Evolutionary conservation across 495 filamentous ascomycete genomes (phyloP).

Genomic region (Trichoderma erinaceum): DNA sequence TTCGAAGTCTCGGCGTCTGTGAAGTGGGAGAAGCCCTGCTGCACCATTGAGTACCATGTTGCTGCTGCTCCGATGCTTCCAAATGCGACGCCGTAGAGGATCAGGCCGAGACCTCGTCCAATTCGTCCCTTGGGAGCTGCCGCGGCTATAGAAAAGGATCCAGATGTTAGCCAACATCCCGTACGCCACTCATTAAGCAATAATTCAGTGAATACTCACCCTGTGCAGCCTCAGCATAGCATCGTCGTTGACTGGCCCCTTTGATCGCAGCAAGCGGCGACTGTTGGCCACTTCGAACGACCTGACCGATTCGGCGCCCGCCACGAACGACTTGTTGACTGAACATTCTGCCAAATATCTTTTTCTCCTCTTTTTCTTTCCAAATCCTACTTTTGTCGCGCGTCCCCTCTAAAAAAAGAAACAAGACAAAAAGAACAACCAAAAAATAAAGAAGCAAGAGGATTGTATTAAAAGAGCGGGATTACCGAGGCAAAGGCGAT

Average conservation of each 20-base stretch:
- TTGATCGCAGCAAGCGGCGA: neutral
- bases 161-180: no score
- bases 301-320: conserved; percentile 13
- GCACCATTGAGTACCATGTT: conserved; percentile 1
- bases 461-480: neutral
- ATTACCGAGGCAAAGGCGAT: conserved; percentile 1
- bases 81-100: conserved; percentile 39
- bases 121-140: neutral
- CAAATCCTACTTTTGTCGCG: conserved; percentile 62
- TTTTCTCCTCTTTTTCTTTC: conserved; percentile 19
- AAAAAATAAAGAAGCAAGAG: neutral
- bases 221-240: conserved; percentile 3
- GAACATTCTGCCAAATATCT: neutral
- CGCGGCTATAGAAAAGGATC: neutral
- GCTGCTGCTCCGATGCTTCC: conserved; percentile 34
- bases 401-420: conserved; percentile 84
- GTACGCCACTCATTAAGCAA: neutral
- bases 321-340: conserved; percentile 4
- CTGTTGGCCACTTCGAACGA: neutral
- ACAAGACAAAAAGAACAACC: conserved; percentile 31
- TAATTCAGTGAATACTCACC: neutral
- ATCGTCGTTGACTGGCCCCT: neutral
- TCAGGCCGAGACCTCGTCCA: conserved; percentile 7
- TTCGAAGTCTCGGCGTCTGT: conserved; percentile 66
- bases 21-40: conserved; percentile 5